Percentiles rank a stretch among this genome's conserved stretches.
phyloP scores from a whole-genome alignment of 805 yeast species.

The Naumovozyma baii region DNA sequence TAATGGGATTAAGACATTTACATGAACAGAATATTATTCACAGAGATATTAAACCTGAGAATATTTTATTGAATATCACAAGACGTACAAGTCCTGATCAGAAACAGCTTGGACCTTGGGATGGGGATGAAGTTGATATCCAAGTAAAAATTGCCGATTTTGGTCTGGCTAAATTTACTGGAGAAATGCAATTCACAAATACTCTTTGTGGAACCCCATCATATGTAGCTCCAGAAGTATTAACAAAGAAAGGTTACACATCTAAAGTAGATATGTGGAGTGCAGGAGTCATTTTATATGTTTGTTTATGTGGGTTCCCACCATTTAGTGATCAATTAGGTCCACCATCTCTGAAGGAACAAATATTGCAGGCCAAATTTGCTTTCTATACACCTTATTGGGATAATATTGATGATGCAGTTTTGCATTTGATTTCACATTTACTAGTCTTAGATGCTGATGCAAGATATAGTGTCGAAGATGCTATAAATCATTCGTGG shows the following conservation, averaged over 20 bases:
- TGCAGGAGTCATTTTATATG: conserved; percentile 67
- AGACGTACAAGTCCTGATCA: conserved; percentile 31
- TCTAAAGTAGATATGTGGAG: conserved; percentile 78
- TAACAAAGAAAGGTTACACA: conserved; percentile 47
- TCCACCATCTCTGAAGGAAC: conserved; percentile 71
- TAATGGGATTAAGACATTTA: conserved; percentile 54
- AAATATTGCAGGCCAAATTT: conserved; percentile 53
- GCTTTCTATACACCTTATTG: conserved; percentile 75
- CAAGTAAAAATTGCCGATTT: conserved; percentile 74
- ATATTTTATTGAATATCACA: conserved; percentile 44
- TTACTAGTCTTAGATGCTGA: conserved; percentile 55
- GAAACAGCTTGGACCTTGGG: conserved; percentile 34
- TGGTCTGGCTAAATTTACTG: conserved; percentile 55
- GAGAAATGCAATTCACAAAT: conserved; percentile 63
- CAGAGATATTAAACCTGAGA: conserved; percentile 74
- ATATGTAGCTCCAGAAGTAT: conserved; percentile 76
- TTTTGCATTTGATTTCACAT: conserved; percentile 54
- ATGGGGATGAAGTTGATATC: conserved; percentile 47
- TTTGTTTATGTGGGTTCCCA: conserved; percentile 75
- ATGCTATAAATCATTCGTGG: conserved; percentile 88
- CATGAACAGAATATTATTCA: conserved; percentile 67
- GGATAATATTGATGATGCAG: conserved; percentile 60
- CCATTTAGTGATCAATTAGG: conserved; percentile 77
- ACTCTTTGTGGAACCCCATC: conserved; percentile 84
- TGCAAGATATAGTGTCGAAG: conserved; percentile 71